Evolutionary conservation across 2,329 filamentous ascomycete genomes (phyloP).

Genomic region (Aspergillus tanneri): DNA sequence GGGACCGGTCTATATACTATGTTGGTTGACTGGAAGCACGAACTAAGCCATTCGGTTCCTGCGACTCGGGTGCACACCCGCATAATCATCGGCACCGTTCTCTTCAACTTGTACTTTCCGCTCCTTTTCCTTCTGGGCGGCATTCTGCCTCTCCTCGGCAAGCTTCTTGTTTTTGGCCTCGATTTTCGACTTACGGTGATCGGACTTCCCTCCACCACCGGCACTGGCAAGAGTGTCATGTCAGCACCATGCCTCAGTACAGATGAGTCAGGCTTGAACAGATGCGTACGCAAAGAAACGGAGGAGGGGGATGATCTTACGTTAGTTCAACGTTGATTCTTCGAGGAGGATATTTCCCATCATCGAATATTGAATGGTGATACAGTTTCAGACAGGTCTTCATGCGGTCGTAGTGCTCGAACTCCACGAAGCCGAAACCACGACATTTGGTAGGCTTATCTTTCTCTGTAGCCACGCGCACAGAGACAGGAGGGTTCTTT

Average conservation of each 20-base stretch:
- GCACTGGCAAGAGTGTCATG: conserved; percentile 53
- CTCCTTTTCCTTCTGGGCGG: conserved; percentile 47
- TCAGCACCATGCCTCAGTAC: too few species aligned
- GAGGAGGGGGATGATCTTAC: conserved; percentile 50
- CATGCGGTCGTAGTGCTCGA: conserved; percentile 82
- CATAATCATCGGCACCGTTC: conserved; percentile 28
- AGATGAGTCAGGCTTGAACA: too few species aligned
- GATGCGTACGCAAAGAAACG: conserved; percentile 1
- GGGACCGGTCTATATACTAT: not conserved
- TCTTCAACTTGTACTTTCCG: conserved; percentile 26
- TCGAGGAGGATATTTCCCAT: conserved; percentile 56
- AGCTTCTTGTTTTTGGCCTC: conserved; percentile 82
- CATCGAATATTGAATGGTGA: conserved; percentile 77
- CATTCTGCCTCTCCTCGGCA: conserved; percentile 63
- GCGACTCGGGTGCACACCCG: conserved; percentile 48
- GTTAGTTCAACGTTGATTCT: conserved; percentile 93
- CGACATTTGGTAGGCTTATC: conserved; percentile 63
- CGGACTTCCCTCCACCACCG: conserved; percentile 77
- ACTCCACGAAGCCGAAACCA: conserved; percentile 86
- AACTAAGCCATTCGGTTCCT: conserved; percentile 34
- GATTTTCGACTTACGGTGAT: conserved; percentile 72
- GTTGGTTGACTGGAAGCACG: not conserved
- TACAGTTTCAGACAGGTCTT: conserved; percentile 88
- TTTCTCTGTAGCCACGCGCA: conserved; percentile 72
- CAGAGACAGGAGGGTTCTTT: conserved; percentile 65